These are phyloP conservation scores for Aspergillus ochraceus DNA, from an alignment of 2,329 filamentous ascomycete species.

Conservation along the genomic window DNA sequence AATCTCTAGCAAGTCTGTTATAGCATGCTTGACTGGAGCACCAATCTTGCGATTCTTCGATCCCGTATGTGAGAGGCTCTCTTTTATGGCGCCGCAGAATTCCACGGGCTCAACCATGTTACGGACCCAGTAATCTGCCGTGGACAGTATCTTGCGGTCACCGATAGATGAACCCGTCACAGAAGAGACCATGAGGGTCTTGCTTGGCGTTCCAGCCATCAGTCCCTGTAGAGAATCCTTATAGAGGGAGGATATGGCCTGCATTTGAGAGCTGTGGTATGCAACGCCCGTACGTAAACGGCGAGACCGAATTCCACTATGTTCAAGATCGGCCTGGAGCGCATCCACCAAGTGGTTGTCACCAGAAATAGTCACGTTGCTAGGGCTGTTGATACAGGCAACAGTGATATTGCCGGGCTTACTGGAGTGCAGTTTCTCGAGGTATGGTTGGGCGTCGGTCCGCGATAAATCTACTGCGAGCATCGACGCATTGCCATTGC, in stretches of 20 bases:
- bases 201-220: neutral
- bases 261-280: slow-evolving; percentile 15
- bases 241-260: neutral
- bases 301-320: slow-evolving; percentile 1
- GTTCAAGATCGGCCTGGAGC: slow-evolving; percentile 5
- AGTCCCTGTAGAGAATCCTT: neutral
- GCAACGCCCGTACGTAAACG: slow-evolving; percentile 17
- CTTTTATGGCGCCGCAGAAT: neutral
- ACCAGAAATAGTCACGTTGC: slow-evolving; percentile 17
- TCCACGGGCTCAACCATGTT: neutral
- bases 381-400: slow-evolving; percentile 19
- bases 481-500: neutral
- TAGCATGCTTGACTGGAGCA: slow-evolving; percentile 11
- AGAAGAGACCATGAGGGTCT: neutral
- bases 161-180: no score
- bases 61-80: neutral
- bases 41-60: neutral
- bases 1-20: slow-evolving; percentile 27
- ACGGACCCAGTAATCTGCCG: neutral
- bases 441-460: neutral
- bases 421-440: neutral
- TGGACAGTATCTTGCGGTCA: neutral
- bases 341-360: slow-evolving; percentile 6
- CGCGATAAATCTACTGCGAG: slow-evolving; percentile 7
- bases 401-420: slow-evolving; percentile 10